Evolutionary conservation across 805 yeast genomes (phyloP).

Genomic region (Saccharomycopsis guyanensis): DNA sequence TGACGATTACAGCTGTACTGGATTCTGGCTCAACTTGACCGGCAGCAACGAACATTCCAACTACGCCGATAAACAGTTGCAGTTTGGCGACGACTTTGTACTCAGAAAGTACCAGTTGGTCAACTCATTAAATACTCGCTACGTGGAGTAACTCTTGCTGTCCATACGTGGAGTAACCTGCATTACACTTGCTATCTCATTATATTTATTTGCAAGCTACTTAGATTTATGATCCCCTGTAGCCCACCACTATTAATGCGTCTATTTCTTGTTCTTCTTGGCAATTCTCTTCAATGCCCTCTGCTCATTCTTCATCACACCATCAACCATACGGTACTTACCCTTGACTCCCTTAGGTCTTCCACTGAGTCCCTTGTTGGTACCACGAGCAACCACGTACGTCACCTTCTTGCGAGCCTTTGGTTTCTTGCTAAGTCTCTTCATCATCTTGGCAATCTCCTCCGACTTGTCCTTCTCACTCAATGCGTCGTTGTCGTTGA

Average conservation of each 20-base stretch:
- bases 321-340: constrained; percentile 98
- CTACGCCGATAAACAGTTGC: background rate
- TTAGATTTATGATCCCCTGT: no score
- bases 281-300: constrained; percentile 86
- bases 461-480: constrained; percentile 93
- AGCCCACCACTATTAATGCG: constrained; percentile 20
- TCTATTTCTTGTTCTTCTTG: constrained; percentile 68
- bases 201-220: background rate
- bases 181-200: background rate
- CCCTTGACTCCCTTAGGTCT: constrained; percentile 97
- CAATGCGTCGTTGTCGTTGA: constrained; percentile 79
- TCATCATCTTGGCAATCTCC: constrained; percentile 82
- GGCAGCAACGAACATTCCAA: background rate
- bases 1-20: constrained; percentile 62
- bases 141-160: background rate
- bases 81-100: constrained; percentile 11
- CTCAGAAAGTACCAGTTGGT: constrained; percentile 7
- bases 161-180: background rate
- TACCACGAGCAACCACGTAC: constrained; percentile 80
- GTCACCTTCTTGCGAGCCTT: constrained; percentile 74
- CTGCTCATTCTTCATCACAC: constrained; percentile 94
- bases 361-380: constrained; percentile 79
- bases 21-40: constrained; percentile 13
- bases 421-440: constrained; percentile 60
- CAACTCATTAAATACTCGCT: background rate